phyloP scores from a whole-genome alignment of 495 filamentous ascomycete species.

The Podospora pseudocomata region DNA sequence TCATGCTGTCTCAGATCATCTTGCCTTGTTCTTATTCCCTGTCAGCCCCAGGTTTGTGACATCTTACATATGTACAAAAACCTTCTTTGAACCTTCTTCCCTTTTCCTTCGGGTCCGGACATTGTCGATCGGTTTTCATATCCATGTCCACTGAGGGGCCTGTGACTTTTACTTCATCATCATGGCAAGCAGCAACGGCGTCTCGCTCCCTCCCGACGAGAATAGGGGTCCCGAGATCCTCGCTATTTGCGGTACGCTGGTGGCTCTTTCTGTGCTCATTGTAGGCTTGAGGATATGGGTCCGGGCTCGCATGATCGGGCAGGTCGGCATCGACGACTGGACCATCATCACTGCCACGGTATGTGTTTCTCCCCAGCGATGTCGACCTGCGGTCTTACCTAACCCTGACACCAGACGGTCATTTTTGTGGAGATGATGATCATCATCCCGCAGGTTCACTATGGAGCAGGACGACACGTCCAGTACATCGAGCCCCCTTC shows the following conservation, averaged over 20 bases:
- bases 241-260: conserved; percentile 17
- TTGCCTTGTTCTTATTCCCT: neutral
- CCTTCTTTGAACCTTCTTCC: neutral
- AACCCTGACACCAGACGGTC: neutral
- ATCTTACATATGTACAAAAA: neutral
- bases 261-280: conserved; percentile 12
- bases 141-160: neutral
- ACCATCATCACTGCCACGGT: conserved; percentile 27
- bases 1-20: neutral
- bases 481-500: conserved; percentile 31
- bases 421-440: conserved; percentile 33
- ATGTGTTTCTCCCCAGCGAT: neutral
- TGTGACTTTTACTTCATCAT: neutral
- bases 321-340: conserved; percentile 23
- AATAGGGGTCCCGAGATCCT: conserved; percentile 26
- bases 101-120: neutral
- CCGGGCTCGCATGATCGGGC: conserved; percentile 12
- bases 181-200: neutral
- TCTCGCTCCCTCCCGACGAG: conserved; percentile 7
- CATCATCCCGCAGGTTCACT: conserved; percentile 38
- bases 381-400: neutral
- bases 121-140: neutral
- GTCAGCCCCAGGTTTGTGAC: neutral
- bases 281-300: conserved; percentile 14
- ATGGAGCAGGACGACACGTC: conserved; percentile 42